These are phyloP conservation scores for Sphaerulina populicola DNA, from an alignment of 2,329 filamentous ascomycete genomes.

Conservation along the genomic window DNA sequence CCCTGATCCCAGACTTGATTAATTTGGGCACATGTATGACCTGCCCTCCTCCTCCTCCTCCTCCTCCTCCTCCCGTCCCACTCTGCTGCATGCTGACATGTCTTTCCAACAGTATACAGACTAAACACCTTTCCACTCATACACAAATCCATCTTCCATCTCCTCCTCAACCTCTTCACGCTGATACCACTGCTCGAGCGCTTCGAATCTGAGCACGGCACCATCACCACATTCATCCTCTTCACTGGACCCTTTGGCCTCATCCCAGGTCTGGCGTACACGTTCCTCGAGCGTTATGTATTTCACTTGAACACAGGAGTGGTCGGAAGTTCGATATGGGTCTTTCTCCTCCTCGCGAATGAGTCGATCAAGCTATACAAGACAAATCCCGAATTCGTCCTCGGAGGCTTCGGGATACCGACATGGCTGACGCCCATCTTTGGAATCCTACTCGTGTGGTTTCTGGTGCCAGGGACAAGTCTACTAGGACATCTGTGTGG, in stretches of 20 bases:
- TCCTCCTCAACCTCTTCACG: constrained; percentile 68
- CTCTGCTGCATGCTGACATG: not conserved
- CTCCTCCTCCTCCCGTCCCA: too few species aligned
- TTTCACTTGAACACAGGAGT: constrained; percentile 64
- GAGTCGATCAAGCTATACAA: constrained; percentile 82
- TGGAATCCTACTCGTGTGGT: constrained; percentile 62
- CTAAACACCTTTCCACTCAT: constrained; percentile 87
- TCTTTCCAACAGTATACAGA: constrained; percentile 61
- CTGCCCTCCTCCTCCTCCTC: too few species aligned
- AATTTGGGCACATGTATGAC: constrained; percentile 60
- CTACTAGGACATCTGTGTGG: constrained; percentile 81
- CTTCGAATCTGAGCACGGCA: constrained; percentile 89
- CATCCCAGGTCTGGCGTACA: constrained; percentile 73
- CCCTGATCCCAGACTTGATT: constrained; percentile 69
- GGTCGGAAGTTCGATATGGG: constrained; percentile 84
- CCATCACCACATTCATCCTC: constrained; percentile 73
- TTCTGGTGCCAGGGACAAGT: constrained; percentile 72
- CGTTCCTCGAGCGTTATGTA: constrained; percentile 66
- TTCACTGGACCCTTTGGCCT: constrained; percentile 63
- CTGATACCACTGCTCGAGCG: constrained; percentile 82
- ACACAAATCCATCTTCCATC: constrained; percentile 72
- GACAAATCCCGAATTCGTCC: constrained; percentile 66
- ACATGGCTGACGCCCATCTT: constrained; percentile 88
- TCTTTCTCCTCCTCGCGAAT: constrained; percentile 75
- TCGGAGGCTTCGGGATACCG: constrained; percentile 63